Percentiles rank a stretch among this genome's conserved stretches.
Evolutionary conservation across 2,329 filamentous ascomycete genomes (phyloP).

Genomic region (Xylariaceae sp.): DNA sequence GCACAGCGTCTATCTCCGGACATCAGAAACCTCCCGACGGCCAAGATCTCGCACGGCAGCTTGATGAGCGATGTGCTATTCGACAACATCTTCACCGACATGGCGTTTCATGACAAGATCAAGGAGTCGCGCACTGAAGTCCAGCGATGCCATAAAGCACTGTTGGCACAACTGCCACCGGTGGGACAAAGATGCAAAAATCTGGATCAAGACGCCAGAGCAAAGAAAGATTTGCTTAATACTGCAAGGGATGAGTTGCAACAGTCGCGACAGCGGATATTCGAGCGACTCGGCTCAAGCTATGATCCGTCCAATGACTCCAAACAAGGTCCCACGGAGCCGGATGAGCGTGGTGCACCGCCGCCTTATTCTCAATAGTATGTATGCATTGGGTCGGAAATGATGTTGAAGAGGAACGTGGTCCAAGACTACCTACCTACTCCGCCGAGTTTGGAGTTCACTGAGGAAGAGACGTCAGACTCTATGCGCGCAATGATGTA

Average conservation of each 20-base stretch:
- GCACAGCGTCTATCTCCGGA: slow-evolving; percentile 37
- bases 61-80: slow-evolving; percentile 51
- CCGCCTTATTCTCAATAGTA: too few relatives aligned
- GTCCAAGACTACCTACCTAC: too few relatives aligned
- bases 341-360: too few relatives aligned
- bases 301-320: too few relatives aligned
- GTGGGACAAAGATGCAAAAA: slow-evolving; percentile 21
- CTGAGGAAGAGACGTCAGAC: too few relatives aligned
- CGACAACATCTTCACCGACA: slow-evolving; percentile 51
- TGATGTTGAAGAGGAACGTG: too few relatives aligned
- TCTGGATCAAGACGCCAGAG: slow-evolving; percentile 29
- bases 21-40: slow-evolving; percentile 36
- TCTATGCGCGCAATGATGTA: too few relatives aligned
- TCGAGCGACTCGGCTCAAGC: slow-evolving; percentile 26
- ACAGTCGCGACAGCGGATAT: slow-evolving; percentile 40
- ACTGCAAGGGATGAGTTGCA: slow-evolving; percentile 39
- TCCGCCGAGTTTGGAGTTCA: too few relatives aligned
- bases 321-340: too few relatives aligned
- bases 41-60: slow-evolving; percentile 42
- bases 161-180: slow-evolving; percentile 28
- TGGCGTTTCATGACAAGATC: slow-evolving; percentile 50
- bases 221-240: slow-evolving; percentile 31
- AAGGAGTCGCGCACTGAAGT: slow-evolving; percentile 34
- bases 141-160: slow-evolving; percentile 30
- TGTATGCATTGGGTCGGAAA: too few relatives aligned